These are phyloP conservation scores for Phialophora chinensis DNA, from an alignment of 2,329 filamentous ascomycete species.

Conservation along the genomic window DNA sequence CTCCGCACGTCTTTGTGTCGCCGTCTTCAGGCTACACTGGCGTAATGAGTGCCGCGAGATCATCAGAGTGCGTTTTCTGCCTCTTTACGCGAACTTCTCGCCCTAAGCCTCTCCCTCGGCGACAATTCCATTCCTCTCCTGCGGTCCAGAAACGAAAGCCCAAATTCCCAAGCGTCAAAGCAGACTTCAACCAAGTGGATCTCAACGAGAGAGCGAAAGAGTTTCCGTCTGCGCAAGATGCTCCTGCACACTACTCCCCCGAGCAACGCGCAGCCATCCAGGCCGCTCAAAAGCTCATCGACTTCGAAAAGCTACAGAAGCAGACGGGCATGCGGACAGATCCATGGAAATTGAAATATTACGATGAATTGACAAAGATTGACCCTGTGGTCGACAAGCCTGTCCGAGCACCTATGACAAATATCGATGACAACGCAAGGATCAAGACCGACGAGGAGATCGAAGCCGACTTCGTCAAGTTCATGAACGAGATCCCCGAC, in stretches of 20 bases:
- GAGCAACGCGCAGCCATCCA: slow-evolving; percentile 82
- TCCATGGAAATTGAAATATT: slow-evolving; percentile 76
- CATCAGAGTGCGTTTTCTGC: slow-evolving; percentile 59
- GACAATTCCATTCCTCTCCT: slow-evolving; percentile 56
- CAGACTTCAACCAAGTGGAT: slow-evolving; percentile 42
- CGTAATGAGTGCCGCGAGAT: slow-evolving; percentile 57
- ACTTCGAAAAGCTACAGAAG: slow-evolving; percentile 71
- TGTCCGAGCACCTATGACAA: slow-evolving; percentile 57
- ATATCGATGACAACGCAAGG: slow-evolving; percentile 62
- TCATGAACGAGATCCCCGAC: slow-evolving; percentile 37
- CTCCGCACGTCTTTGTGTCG: slow-evolving; percentile 1
- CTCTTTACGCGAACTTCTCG: slow-evolving; percentile 52
- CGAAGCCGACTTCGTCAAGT: slow-evolving; percentile 60
- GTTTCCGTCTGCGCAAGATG: slow-evolving; percentile 26
- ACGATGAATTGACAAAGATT: slow-evolving; percentile 81
- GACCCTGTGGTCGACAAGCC: slow-evolving; percentile 78
- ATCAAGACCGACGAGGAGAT: slow-evolving; percentile 70
- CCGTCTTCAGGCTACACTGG: slow-evolving; percentile 23
- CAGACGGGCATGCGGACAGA: slow-evolving; percentile 68
- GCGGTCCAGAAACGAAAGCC: slow-evolving; percentile 47
- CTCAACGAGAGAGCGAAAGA: slow-evolving; percentile 27
- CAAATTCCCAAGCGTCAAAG: slow-evolving; percentile 49
- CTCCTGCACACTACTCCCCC: slow-evolving; percentile 69
- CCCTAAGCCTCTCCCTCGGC: slow-evolving; percentile 52
- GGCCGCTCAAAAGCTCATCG: slow-evolving; percentile 78